Percentiles rank a stretch among this genome's conserved stretches.
Evolutionary conservation across 2,329 filamentous ascomycete species (phyloP).

Genomic region (Pyrenochaeta sp.): DNA sequence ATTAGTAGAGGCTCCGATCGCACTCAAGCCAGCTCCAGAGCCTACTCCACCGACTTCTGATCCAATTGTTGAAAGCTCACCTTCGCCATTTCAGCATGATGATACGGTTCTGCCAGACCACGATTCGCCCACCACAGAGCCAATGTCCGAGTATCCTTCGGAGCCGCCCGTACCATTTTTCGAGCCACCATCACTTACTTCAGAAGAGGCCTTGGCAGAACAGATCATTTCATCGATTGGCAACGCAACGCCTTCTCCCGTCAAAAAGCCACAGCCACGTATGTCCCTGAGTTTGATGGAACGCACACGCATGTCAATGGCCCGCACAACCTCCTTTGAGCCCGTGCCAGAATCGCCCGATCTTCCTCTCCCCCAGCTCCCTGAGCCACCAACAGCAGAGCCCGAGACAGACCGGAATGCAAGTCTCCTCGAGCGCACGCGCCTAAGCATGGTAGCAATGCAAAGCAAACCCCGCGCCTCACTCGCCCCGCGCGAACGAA

Average conservation of each 20-base stretch:
- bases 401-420: slow-evolving; percentile 33
- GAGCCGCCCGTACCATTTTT: slow-evolving; percentile 22
- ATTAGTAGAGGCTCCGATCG: slow-evolving; percentile 3
- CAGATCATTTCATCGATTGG: slow-evolving; percentile 51
- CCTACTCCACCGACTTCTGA: slow-evolving; percentile 17
- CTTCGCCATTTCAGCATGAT: slow-evolving; percentile 4
- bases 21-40: slow-evolving; percentile 2
- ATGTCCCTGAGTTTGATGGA: slow-evolving; percentile 55
- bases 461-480: slow-evolving; percentile 44
- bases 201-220: slow-evolving; percentile 45
- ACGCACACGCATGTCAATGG: slow-evolving; percentile 57
- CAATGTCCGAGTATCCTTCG: slow-evolving; percentile 22
- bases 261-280: slow-evolving; percentile 47
- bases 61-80: slow-evolving; percentile 7
- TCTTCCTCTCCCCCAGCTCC: slow-evolving; percentile 17
- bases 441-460: slow-evolving; percentile 76
- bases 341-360: slow-evolving; percentile 35
- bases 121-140: slow-evolving; percentile 17
- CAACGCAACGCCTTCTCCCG: slow-evolving; percentile 50
- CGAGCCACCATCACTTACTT: slow-evolving; percentile 24
- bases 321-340: slow-evolving; percentile 37
- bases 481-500: slow-evolving; percentile 20
- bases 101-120: slow-evolving; percentile 5
- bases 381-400: slow-evolving; percentile 16
- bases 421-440: slow-evolving; percentile 75